These are phyloP conservation scores for Thelonectria rubi DNA, from an alignment of 2,329 filamentous ascomycete species.

Conservation along the genomic window DNA sequence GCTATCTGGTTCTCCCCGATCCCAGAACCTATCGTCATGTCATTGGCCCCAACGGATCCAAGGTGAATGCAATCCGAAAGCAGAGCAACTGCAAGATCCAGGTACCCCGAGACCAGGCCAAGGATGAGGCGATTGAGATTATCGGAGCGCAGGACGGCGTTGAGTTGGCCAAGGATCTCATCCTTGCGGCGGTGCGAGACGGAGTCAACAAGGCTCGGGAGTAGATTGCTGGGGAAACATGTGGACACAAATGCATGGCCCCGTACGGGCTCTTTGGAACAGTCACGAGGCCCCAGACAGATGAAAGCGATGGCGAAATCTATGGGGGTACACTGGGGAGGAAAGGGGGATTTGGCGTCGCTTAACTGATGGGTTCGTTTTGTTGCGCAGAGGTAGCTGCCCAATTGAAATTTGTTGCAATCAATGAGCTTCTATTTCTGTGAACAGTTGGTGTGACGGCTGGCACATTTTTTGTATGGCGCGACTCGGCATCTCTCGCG, in stretches of 20 bases:
- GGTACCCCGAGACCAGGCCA: conserved; percentile 82
- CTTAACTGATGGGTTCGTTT: conserved; percentile 4
- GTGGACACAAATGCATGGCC: background rate
- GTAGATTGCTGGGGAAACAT: conserved; percentile 24
- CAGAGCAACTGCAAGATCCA: conserved; percentile 94
- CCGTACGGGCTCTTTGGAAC: too few species aligned
- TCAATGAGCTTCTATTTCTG: conserved; percentile 18
- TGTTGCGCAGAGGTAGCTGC: conserved; percentile 7
- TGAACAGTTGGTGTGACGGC: background rate
- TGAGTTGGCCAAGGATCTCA: conserved; percentile 87
- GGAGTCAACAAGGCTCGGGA: conserved; percentile 55
- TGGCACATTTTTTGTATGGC: background rate
- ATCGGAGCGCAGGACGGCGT: conserved; percentile 80
- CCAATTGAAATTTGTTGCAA: conserved; percentile 29
- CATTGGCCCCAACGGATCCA: conserved; percentile 86
- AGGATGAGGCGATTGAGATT: conserved; percentile 88
- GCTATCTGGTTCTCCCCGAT: conserved; percentile 90
- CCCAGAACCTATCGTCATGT: conserved; percentile 89
- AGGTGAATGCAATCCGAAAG: conserved; percentile 92
- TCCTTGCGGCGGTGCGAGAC: conserved; percentile 81
- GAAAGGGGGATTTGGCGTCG: conserved; percentile 27
- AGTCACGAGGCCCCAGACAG: background rate
- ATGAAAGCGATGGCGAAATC: conserved; percentile 17
- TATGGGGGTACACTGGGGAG: conserved; percentile 28
- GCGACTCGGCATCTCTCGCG: background rate